Evolutionary conservation across 1,284 basidiomycete species (phyloP).

Genomic region (Ganoderma leucocontextum): DNA sequence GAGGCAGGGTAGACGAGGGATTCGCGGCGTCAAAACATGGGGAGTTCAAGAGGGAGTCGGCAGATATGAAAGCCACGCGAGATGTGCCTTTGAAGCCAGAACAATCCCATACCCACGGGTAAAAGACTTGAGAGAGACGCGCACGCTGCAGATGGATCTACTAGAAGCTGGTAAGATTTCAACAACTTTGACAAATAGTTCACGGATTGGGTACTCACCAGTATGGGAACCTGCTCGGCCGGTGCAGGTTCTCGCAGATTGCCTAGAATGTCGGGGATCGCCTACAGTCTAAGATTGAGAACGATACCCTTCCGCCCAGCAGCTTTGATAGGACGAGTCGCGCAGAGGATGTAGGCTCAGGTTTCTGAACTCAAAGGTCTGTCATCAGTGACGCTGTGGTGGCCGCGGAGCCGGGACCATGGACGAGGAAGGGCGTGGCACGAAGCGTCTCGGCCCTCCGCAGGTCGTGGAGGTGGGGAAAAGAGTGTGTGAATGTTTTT

Average conservation of each 20-base stretch:
- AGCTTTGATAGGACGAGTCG: not conserved
- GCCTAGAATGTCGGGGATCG: slow-evolving; percentile 24
- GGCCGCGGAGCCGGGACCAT: slow-evolving; percentile 15
- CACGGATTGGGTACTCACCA: slow-evolving; percentile 30
- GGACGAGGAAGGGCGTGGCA: slow-evolving; percentile 5
- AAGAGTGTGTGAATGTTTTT: slow-evolving; percentile 20
- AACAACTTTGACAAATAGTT: slow-evolving; percentile 41
- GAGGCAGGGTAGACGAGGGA: slow-evolving; percentile 38
- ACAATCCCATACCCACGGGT: slow-evolving; percentile 43
- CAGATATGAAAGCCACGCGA: slow-evolving; percentile 48
- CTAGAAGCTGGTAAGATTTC: slow-evolving; percentile 40
- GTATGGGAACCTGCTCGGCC: slow-evolving; percentile 30
- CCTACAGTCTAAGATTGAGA: slow-evolving; percentile 28
- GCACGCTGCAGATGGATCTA: slow-evolving; percentile 40
- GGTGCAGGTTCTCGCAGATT: slow-evolving; percentile 24
- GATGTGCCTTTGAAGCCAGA: slow-evolving; percentile 40
- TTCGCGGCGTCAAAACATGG: slow-evolving; percentile 43
- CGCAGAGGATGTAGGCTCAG: not conserved
- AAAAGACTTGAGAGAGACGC: slow-evolving; percentile 38
- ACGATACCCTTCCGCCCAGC: slow-evolving; percentile 24
- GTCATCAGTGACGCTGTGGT: slow-evolving; percentile 19
- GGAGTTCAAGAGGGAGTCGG: slow-evolving; percentile 43
- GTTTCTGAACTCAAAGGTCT: not conserved
- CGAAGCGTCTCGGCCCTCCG: slow-evolving; percentile 5
- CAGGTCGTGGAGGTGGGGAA: slow-evolving; percentile 18